Percentiles rank a stretch among this genome's conserved stretches.
Evolutionary conservation across 2,329 filamentous ascomycete species (phyloP).

Genomic region (Xylaria sp.): DNA sequence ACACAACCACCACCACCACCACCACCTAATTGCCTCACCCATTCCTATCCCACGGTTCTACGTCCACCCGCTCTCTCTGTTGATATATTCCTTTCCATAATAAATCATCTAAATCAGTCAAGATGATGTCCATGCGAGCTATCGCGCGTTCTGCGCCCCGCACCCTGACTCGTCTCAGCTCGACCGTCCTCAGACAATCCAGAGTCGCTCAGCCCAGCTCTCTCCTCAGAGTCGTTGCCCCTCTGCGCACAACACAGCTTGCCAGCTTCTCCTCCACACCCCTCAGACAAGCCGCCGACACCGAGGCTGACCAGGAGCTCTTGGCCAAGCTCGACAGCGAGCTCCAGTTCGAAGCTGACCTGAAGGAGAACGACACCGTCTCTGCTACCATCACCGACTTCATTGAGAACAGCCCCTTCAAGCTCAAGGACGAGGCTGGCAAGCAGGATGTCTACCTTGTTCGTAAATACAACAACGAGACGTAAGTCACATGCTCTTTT

Average conservation of each 20-base stretch:
- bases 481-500: constrained; percentile 49
- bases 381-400: constrained; percentile 81
- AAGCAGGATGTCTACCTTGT: constrained; percentile 83
- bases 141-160: constrained; percentile 63
- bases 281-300: constrained; percentile 38
- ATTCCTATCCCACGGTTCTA: too few species aligned
- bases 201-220: constrained; percentile 45
- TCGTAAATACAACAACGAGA: constrained; percentile 80
- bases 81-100: background rate
- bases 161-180: constrained; percentile 52
- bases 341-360: constrained; percentile 75
- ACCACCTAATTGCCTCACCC: too few species aligned
- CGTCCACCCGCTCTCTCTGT: background rate
- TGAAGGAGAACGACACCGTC: constrained; percentile 65
- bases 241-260: constrained; percentile 34
- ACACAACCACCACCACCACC: too few species aligned
- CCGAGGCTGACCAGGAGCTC: constrained; percentile 70
- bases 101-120: constrained; percentile 40
- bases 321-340: constrained; percentile 80
- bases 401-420: constrained; percentile 76
- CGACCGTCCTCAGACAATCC: constrained; percentile 46
- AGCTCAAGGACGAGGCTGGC: constrained; percentile 75
- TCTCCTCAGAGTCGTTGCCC: constrained; percentile 42
- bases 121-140: constrained; percentile 65
- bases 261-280: constrained; percentile 47